These are phyloP conservation scores for Fennellomyces sp. DNA, from an alignment of 371 early-diverging fungal genomes.

Conservation along the genomic window DNA sequence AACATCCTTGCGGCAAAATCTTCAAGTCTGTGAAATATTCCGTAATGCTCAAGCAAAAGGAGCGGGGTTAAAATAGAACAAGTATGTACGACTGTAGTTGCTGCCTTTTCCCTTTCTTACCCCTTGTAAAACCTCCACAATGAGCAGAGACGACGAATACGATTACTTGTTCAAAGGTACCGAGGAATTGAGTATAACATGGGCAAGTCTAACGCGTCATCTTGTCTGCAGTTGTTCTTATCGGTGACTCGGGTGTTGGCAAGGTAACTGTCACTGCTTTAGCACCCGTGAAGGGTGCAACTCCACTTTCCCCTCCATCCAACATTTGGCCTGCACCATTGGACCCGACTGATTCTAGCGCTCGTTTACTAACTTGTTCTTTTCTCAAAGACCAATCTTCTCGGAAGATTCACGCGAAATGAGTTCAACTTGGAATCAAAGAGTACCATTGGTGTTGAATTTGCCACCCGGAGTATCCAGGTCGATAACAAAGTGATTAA, in stretches of 20 bases:
- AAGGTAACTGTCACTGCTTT: too few species aligned
- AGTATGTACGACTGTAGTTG: too few species aligned
- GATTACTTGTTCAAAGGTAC: conserved; percentile 94
- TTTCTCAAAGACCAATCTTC: conserved; percentile 81
- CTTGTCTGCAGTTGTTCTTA: conserved; percentile 88
- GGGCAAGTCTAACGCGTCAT: background rate
- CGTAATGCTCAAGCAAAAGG: too few species aligned
- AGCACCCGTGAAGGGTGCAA: too few species aligned
- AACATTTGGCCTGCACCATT: too few species aligned
- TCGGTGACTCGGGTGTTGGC: conserved; percentile 99
- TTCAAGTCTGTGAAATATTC: too few species aligned
- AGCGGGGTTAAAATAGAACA: too few species aligned
- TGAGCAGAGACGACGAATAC: conserved; percentile 95
- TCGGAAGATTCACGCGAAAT: conserved; percentile 96
- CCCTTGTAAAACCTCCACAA: conserved; percentile 16
- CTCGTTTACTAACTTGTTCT: background rate
- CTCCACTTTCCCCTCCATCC: too few species aligned
- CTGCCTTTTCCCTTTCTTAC: background rate
- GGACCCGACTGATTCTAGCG: background rate
- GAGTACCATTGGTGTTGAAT: conserved; percentile 99
- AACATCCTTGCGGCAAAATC: too few species aligned
- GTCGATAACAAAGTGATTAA: conserved; percentile 97
- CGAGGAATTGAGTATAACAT: too few species aligned
- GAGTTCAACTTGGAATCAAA: conserved; percentile 98
- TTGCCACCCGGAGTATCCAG: conserved; percentile 97